Evolutionary conservation across 352 stramenopile species (phyloP), one percentile per base, ranked within the genome.

Genomic region (Pilasporangium apinafurcum): DNA sequence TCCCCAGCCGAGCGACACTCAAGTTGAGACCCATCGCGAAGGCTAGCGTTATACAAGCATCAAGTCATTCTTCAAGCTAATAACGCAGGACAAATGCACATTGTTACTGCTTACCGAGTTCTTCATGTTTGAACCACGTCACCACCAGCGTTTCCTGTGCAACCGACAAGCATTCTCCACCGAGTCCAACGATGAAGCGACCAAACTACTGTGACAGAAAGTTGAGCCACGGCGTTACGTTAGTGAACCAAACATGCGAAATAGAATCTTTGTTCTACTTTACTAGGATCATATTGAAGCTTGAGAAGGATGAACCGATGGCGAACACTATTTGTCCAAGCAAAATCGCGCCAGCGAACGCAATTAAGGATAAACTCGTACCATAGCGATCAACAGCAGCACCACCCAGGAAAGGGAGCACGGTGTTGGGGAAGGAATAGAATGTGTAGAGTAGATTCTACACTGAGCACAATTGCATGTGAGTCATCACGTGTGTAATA

Each of bases 1-100:
- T 93, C 20, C 88, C 90, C 12, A 96, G 61, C 25, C 87, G 65
- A 30, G 72, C 72, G 9, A 97, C 69, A 49, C 81, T 90, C 8
- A 97, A 65, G 32, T 90, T 41, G 34, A 56, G 18, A 14, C 48
- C 48, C 42, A 51, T 31, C 7, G 44, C 37, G 50, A 56, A 56
- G 22, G 39, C 48, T 56, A 41, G 13, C 12, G 24, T 4, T 16
- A 7, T 14, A 21, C 4, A 33, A 1, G n/a, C 9, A 28, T n/a
- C 13, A 33, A 8, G 34, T 52, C 22, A 45, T 16, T 9, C 3
- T 30, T 14, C 10, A 51, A 5, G 5, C 1, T 0, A 8, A 13
- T 9, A 36, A 13, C n/a, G n/a, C n/a, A 30, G 7, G 12, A 18
- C n/a, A 42, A 4, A 16, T 34, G 21, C 9, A 5, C 3, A 6